These are phyloP conservation scores for Coprinopsis marcescibilis DNA, from an alignment of 768 basidiomycete species.

Conservation along the genomic window DNA sequence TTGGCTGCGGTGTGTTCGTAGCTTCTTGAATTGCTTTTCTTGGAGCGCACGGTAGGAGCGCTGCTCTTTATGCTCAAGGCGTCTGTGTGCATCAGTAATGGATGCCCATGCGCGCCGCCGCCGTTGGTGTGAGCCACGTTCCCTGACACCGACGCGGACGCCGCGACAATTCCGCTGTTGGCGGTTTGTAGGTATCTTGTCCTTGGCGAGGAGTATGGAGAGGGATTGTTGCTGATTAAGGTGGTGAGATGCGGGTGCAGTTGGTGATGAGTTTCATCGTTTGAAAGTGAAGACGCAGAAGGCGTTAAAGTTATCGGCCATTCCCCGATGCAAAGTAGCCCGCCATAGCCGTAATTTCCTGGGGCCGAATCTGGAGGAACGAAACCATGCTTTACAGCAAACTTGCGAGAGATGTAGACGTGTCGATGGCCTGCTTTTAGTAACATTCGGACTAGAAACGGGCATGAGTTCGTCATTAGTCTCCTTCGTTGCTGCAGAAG, in stretches of 20 bases:
- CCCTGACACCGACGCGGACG: too few relatives aligned
- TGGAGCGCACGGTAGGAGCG: background rate
- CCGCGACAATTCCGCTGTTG: too few relatives aligned
- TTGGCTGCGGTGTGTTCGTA: slow-evolving; percentile 3
- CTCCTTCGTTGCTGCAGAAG: background rate
- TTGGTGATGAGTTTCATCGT: too few relatives aligned
- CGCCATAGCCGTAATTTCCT: slow-evolving; percentile 91
- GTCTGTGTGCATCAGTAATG: background rate
- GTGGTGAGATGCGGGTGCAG: too few relatives aligned
- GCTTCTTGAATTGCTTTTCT: background rate
- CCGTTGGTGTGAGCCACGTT: too few relatives aligned
- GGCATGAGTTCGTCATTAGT: background rate
- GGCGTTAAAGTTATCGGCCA: slow-evolving; percentile 77
- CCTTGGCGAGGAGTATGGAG: slow-evolving; percentile 12
- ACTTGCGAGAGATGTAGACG: slow-evolving; percentile 93
- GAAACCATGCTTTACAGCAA: slow-evolving; percentile 83
- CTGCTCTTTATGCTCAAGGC: slow-evolving; percentile 1
- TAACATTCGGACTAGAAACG: slow-evolving; percentile 86
- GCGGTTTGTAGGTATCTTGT: background rate
- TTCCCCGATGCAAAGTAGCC: slow-evolving; percentile 76
- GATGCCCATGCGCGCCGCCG: too few relatives aligned
- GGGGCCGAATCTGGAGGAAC: slow-evolving; percentile 83
- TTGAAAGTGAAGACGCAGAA: slow-evolving; percentile 10
- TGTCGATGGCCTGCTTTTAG: slow-evolving; percentile 88
- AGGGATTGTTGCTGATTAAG: background rate